Conservation (phyloP, 805 yeast species). For the Wickerhamomyces bovis region DNA sequence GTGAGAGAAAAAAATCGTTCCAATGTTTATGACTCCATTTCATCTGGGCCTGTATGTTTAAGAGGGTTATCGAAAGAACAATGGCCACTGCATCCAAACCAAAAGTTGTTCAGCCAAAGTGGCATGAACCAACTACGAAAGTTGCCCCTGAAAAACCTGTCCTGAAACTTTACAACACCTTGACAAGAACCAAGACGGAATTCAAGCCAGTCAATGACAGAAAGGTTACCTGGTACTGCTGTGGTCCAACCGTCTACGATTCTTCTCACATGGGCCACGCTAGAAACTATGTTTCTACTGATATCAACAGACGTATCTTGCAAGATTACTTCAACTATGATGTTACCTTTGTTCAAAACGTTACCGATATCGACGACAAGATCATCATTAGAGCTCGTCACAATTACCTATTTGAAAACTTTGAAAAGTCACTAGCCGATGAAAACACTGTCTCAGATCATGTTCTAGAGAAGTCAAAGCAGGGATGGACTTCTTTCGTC, state of each 20-base stretch:
- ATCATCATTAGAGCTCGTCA: constrained; percentile 94
- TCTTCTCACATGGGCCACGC: constrained; percentile 98
- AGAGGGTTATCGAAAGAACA: constrained; percentile 8
- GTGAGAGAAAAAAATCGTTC: background rate
- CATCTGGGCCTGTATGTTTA: background rate
- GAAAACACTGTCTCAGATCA: constrained; percentile 24
- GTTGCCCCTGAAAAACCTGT: constrained; percentile 25
- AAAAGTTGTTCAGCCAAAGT: constrained; percentile 44
- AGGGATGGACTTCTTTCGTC: constrained; percentile 45
- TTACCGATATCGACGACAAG: constrained; percentile 98
- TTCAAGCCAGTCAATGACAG: constrained; percentile 65
- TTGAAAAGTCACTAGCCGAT: constrained; percentile 28
- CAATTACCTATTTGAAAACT: constrained; percentile 67
- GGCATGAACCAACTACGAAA: constrained; percentile 36
- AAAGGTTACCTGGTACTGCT: constrained; percentile 87
- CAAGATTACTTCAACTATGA: constrained; percentile 91
- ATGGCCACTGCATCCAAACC: constrained; percentile 23
- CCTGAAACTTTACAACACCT: constrained; percentile 70
- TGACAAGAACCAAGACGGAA: constrained; percentile 74
- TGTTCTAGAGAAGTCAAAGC: constrained; percentile 33
- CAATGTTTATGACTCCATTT: background rate
- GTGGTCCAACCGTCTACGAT: constrained; percentile 98
- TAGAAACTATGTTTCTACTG: constrained; percentile 90
- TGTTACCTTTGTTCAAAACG: constrained; percentile 86
- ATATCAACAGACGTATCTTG: constrained; percentile 83